Base-by-base conservation (phyloP, 106 monocot genomes). In the Dendrobium chrysotoxum region DNA sequence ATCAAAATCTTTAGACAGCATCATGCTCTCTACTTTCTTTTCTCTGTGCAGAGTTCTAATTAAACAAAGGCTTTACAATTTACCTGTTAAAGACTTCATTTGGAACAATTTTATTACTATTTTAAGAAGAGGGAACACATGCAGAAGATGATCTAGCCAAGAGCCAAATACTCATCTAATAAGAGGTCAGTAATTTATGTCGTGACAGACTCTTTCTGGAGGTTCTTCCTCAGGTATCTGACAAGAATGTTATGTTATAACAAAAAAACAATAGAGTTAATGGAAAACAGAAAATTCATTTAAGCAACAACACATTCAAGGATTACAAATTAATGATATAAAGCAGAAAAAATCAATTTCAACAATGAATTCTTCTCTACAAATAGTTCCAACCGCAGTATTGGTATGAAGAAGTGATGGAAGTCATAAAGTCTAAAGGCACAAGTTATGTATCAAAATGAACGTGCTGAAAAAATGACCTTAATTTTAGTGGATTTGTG, bases 171-270 rank as follows among this genome's bases (percentile, higher is more conserved):
- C 20, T 61, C 61, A 61, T 61, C 61, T 61, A 23, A 61, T 61
- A 61, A n/a, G 61, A 31, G 70, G 31, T 30, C 31, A 30, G 3
- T 30, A 31, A 30, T 21, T 70, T 28, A 10, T 70, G 70, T 35
- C 70, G n/a, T 35, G 30, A 31, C 70, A 70, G 70, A 70, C 70
- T 35, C 70, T 70, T 70, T 70, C 70, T 70, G 70, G 31, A 70
- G 35, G 70, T 70, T 28, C 70, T 30, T 70, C 31, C 13, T 70
- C 70, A 35, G 70, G 70, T 70, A 70, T 38, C 70, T 70, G 35
- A 70, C 4, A 70, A 30, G 2, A 13, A 61, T n/a, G 7, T n/a
- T 23, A 21, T 13, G 15, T 15, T 15, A 65, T 21, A 65, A 35
- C n/a, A 6, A 26, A 23, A 23, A 65, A 0, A 23, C 4, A 65